Conservation (phyloP, 495 filamentous ascomycete genomes). For the Terfezia claveryi region DNA sequence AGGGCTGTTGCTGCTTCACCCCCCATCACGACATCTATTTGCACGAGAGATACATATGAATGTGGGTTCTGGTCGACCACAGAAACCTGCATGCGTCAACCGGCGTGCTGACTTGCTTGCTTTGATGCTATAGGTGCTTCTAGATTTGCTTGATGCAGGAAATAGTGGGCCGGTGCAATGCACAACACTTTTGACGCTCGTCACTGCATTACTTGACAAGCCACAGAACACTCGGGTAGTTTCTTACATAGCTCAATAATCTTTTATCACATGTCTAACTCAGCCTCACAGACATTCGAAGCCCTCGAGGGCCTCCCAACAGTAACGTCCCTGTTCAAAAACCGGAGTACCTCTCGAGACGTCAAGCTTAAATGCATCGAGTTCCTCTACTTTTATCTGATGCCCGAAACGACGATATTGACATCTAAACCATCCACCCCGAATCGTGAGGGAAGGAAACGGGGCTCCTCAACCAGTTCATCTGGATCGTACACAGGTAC, state of each 20-base stretch:
- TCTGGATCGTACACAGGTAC: not conserved
- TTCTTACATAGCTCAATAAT: not conserved
- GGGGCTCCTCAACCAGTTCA: not conserved
- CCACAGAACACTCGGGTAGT: slow-evolving; percentile 53
- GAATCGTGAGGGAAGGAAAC: not conserved
- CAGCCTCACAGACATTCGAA: slow-evolving; percentile 42
- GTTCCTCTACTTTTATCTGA: slow-evolving; percentile 94
- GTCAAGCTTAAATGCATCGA: slow-evolving; percentile 87
- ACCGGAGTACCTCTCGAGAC: slow-evolving; percentile 52
- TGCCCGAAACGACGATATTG: slow-evolving; percentile 52
- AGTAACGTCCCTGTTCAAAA: slow-evolving; percentile 83
- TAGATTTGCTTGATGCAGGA: slow-evolving; percentile 83
- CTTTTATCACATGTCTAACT: not conserved
- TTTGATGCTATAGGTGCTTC: slow-evolving; percentile 35
- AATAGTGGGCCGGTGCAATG: slow-evolving; percentile 85
- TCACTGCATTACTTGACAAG: slow-evolving; percentile 62
- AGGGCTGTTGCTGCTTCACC: slow-evolving; percentile 73
- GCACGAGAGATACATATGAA: slow-evolving; percentile 89
- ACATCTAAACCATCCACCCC: not conserved
- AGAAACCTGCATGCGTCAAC: too few relatives aligned
- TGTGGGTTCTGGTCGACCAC: slow-evolving; percentile 21
- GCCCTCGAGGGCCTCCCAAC: slow-evolving; percentile 78
- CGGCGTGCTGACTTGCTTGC: not conserved
- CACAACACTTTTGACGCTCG: slow-evolving; percentile 66
- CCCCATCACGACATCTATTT: slow-evolving; percentile 75